These are phyloP conservation scores for Adansonia rubrostipa DNA, from an alignment of 441 rosid genomes.

Conservation along the genomic window DNA sequence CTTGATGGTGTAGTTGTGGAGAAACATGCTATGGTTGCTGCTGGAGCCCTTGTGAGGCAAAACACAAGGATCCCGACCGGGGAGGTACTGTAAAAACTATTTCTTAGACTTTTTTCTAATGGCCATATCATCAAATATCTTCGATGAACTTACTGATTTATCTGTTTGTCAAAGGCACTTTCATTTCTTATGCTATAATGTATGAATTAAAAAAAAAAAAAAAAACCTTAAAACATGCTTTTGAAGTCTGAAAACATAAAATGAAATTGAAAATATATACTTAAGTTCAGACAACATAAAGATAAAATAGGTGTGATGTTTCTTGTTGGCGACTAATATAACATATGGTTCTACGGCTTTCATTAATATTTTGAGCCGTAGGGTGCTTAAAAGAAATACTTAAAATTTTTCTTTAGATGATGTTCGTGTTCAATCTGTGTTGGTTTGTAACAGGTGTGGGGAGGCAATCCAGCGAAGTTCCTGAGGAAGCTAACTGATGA, in stretches of 20 bases:
- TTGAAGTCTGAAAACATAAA: not conserved
- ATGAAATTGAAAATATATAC: not conserved
- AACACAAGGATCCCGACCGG: conserved; percentile 82
- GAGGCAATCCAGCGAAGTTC: conserved; percentile 95
- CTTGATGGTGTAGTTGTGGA: conserved; percentile 92
- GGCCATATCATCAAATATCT: not conserved
- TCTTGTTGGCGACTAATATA: not conserved
- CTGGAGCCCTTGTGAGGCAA: conserved; percentile 95
- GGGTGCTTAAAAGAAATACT: not conserved
- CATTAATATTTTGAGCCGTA: not conserved
- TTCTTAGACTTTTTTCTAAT: not conserved
- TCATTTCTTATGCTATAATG: not conserved
- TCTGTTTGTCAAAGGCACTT: not conserved
- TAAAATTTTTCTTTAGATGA: not conserved
- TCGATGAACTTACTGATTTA: not conserved
- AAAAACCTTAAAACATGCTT: not conserved
- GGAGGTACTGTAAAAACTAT: conserved; percentile 54
- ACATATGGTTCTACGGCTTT: not conserved
- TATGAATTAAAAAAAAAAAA: not conserved
- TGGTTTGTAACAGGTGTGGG: conserved; percentile 70
- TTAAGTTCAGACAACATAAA: not conserved
- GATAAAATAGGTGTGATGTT: not conserved
- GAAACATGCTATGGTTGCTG: conserved; percentile 91
- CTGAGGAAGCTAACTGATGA: conserved; percentile 77
- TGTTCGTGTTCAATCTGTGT: not conserved